phyloP scores from a whole-genome alignment of 2,329 filamentous ascomycete genomes.

The Diaporthe nobilis region DNA sequence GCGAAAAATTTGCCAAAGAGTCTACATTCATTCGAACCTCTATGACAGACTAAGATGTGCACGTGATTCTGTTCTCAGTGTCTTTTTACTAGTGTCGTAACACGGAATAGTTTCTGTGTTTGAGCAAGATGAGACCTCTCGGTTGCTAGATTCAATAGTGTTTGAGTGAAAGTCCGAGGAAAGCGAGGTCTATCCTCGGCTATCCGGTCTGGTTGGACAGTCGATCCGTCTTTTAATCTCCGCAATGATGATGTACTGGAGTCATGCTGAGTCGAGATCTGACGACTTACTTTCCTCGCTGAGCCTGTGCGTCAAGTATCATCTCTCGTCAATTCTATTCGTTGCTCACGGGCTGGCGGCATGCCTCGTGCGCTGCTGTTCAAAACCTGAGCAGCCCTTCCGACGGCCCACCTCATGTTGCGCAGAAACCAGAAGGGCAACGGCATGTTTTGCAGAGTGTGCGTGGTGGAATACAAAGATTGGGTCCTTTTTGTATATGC shows the following conservation, averaged over 20 bases:
- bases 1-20: neutral
- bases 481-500: slow-evolving; percentile 16
- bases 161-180: slow-evolving; percentile 8
- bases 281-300: neutral
- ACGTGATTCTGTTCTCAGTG: neutral
- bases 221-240: neutral
- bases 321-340: neutral
- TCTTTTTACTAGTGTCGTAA: neutral
- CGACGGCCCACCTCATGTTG: neutral
- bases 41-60: neutral
- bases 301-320: neutral
- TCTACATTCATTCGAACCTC: neutral
- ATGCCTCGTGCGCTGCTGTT: neutral
- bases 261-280: slow-evolving; percentile 13
- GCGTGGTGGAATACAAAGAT: slow-evolving; percentile 19
- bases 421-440: neutral
- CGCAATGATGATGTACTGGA: neutral
- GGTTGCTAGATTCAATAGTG: neutral
- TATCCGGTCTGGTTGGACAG: neutral
- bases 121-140: neutral
- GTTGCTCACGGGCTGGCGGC: neutral
- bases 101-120: neutral
- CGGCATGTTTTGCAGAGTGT: neutral
- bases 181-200: neutral
- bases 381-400: neutral